phyloP scores from a whole-genome alignment of 2,329 filamentous ascomycete genomes.

The Trichophaea hybrida region DNA sequence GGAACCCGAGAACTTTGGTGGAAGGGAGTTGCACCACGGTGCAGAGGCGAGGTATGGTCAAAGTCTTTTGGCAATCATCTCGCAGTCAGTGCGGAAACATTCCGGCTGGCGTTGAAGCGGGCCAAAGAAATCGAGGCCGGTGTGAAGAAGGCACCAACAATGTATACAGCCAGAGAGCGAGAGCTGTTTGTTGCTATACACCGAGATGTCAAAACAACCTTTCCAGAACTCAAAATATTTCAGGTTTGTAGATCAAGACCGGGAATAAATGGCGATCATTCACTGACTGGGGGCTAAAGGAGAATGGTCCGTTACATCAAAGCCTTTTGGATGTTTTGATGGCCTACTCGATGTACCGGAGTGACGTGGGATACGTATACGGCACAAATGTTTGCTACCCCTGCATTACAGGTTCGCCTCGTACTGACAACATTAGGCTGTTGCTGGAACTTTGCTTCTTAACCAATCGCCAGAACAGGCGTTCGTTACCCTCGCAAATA shows the following conservation, averaged over 20 bases:
- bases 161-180: slow-evolving; percentile 20
- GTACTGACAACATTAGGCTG: slow-evolving; percentile 37
- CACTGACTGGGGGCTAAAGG: slow-evolving; percentile 5
- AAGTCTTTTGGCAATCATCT: slow-evolving; percentile 61
- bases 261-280: slow-evolving; percentile 2
- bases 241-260: slow-evolving; percentile 34
- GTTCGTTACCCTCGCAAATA: slow-evolving; percentile 60
- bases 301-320: slow-evolving; percentile 47
- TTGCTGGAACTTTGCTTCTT: slow-evolving; percentile 60
- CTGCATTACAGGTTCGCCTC: too few relatives aligned
- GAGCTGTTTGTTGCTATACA: slow-evolving; percentile 51
- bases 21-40: slow-evolving; percentile 58
- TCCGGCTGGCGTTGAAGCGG: slow-evolving; percentile 53
- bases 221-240: slow-evolving; percentile 60
- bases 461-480: slow-evolving; percentile 47
- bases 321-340: slow-evolving; percentile 57
- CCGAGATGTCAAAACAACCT: slow-evolving; percentile 51
- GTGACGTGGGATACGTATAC: slow-evolving; percentile 62
- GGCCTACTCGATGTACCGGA: slow-evolving; percentile 69
- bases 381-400: slow-evolving; percentile 53
- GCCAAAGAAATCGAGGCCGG: slow-evolving; percentile 48
- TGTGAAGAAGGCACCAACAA: slow-evolving; percentile 36
- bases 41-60: slow-evolving; percentile 55
- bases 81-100: slow-evolving; percentile 51
- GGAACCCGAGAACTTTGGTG: slow-evolving; percentile 67